Base-by-base conservation (phyloP, 768 basidiomycete genomes). In the Leccinum truebloodii region DNA sequence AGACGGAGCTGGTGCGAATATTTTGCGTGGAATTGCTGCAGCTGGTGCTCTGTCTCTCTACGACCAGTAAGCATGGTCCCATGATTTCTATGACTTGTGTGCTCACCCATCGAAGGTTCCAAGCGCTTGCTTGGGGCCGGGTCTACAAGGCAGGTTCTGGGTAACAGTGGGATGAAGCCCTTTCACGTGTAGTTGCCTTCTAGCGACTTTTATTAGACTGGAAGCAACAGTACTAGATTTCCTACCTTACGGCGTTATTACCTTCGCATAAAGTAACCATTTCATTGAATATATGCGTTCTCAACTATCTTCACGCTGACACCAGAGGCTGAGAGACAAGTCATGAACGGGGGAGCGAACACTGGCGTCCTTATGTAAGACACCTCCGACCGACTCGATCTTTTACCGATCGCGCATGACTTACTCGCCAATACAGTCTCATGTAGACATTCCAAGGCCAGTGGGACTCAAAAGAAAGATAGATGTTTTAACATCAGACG, bases 1-100 rank as follows among this genome's bases (percentile, higher is more conserved):
- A 84, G 85, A 83, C 73, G 84, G 86, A 67, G 84, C 83, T 59
- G 84, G 83, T 64, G 82, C 81, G 59, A 83, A 83, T 69, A 76
- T 79, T 52, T 56, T 86, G 67, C 84, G 86, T 72, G 83, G 86
- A 73, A 62, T 78, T n/a, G 76, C 76, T 7, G 70, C 69, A n/a
- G 76, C 76, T 22, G 76, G 86, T 74, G 86, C 84, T 62, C 72
- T 87, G 67, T 84, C 86, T 30, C 69, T 87, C 55, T 87, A 86
- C 76, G 86, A 87, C 76, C 83, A 86, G 79, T 78, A 54, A 64
- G 70, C 60, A 22, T 34, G 32, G 6, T 37, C 5, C 18, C 37
- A 8, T 8, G 12, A 9, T 53, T 26, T 37, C 24, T 24, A 41
- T 6, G 20, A 18, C 55, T 28, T 46, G 35, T 30, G 1, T 24